Evolutionary conservation across 495 filamentous ascomycete species (phyloP).

Genomic region (Penicillium malachiteum): DNA sequence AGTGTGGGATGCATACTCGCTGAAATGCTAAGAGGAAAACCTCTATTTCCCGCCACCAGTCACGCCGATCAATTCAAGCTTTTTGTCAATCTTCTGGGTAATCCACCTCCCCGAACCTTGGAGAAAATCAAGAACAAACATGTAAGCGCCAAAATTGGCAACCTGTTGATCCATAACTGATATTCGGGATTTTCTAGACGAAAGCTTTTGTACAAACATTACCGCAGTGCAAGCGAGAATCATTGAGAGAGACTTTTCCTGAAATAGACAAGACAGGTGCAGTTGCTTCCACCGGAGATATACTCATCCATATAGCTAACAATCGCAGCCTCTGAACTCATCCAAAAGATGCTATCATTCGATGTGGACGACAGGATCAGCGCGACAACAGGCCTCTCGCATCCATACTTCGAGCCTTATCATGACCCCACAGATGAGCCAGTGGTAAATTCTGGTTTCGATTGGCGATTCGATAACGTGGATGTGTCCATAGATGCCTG

Average conservation of each 20-base stretch:
- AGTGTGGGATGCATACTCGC: slow-evolving; percentile 94
- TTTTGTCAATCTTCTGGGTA: slow-evolving; percentile 88
- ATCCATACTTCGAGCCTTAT: slow-evolving; percentile 91
- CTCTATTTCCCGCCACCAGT: slow-evolving; percentile 88
- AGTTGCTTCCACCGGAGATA: background rate
- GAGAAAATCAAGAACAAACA: slow-evolving; percentile 10
- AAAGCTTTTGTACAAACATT: slow-evolving; percentile 3
- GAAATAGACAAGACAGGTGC: background rate
- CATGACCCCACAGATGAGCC: slow-evolving; percentile 97
- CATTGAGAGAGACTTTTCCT: background rate
- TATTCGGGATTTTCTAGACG: background rate
- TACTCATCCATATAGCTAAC: background rate
- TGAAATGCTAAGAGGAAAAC: slow-evolving; percentile 93
- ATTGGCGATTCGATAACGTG: slow-evolving; percentile 76
- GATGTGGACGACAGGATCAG: slow-evolving; percentile 86
- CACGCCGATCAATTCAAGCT: slow-evolving; percentile 94
- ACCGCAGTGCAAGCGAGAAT: background rate
- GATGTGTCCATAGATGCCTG: background rate
- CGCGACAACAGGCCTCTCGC: slow-evolving; percentile 74
- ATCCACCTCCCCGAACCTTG: slow-evolving; percentile 63
- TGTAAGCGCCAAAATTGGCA: slow-evolving; percentile 4
- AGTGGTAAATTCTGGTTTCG: slow-evolving; percentile 88
- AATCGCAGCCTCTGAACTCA: slow-evolving; percentile 74
- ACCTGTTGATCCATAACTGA: background rate
- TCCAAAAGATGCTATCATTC: slow-evolving; percentile 95